Base-by-base conservation (phyloP, 306 rosid genomes). In the Hippophae rhamnoides region DNA sequence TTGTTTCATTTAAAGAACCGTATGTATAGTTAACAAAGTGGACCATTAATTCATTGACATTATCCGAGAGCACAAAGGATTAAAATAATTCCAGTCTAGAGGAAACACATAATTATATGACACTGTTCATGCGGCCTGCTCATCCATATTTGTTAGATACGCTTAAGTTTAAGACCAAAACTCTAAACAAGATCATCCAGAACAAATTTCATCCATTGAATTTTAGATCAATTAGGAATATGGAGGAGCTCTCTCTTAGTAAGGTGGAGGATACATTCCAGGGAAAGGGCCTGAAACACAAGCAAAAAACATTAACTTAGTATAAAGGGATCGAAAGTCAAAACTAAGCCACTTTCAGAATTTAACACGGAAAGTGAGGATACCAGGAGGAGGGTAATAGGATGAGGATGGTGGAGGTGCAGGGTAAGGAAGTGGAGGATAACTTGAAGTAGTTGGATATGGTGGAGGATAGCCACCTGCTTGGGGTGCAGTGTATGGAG, bases 241-340 rank as follows among this genome's bases (percentile, higher is more conserved):
- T 31, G 38, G 26, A 14, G 13, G 60, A 54, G 42, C 66, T 54
- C 27, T 41, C 23, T 56, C 54, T 89, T 78, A 84, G 55, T 86
- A 84, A 9, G 77, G 93, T 6, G 89, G 92, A 65, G 93, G 93
- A 75, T 81, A 86, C 2, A 47, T 31, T 72, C 97, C 95, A 25
- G 79, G 70, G 51, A 61, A 76, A 41, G 66, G 78, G 65, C 78
- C 72, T 74, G 69, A 67, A 41, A 44, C 38, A 23, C 67, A 57
- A 62, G 13, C 50, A 59, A 42, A 67, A 9, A 49, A 47, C 12
- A 73, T 9, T 40, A 48, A 18, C 43, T 64, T 41, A 49, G 73
- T 69, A 50, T 31, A 58, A 58, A 50, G 13, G 23, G 40, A 47
- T 9, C 27, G 23, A 7, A 13, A 48, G 13, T 11, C 5, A 11